These are phyloP conservation scores for Dentipellis fragilis DNA, from an alignment of 768 basidiomycete species.

Conservation along the genomic window DNA sequence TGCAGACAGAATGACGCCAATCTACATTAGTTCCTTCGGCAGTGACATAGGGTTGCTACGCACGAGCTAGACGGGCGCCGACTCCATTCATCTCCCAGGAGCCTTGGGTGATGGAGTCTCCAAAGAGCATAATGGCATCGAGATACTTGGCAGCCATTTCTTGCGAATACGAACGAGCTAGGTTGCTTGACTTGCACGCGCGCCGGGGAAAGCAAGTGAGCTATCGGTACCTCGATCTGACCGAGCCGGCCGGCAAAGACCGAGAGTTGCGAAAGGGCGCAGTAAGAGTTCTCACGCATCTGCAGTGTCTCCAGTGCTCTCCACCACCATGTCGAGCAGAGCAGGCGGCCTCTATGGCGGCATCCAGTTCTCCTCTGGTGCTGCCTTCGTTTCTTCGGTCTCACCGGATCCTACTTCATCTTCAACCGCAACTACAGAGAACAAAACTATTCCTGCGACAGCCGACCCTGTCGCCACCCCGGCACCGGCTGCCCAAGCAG, in stretches of 20 bases:
- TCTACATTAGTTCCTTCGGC: not conserved
- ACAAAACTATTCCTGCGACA: slow-evolving; percentile 14
- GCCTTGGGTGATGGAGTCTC: slow-evolving; percentile 74
- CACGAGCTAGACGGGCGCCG: slow-evolving; percentile 58
- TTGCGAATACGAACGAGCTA: too few relatives aligned
- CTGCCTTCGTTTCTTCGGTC: slow-evolving; percentile 38
- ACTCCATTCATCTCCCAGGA: slow-evolving; percentile 54
- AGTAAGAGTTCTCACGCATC: not conserved
- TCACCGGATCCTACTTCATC: slow-evolving; percentile 24
- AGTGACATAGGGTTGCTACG: slow-evolving; percentile 16
- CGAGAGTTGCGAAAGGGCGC: too few relatives aligned
- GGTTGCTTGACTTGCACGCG: too few relatives aligned
- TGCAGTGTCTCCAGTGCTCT: slow-evolving; percentile 17
- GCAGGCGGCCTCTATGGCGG: slow-evolving; percentile 83
- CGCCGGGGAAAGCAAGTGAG: too few relatives aligned
- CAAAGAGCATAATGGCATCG: slow-evolving; percentile 66
- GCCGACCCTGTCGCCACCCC: slow-evolving; percentile 14
- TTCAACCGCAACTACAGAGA: slow-evolving; percentile 12
- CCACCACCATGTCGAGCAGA: slow-evolving; percentile 56
- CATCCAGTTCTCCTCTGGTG: slow-evolving; percentile 70
- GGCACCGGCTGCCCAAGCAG: slow-evolving; percentile 19
- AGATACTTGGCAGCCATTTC: slow-evolving; percentile 49
- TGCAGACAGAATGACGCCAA: not conserved
- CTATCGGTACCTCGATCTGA: too few relatives aligned
- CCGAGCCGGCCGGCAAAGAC: too few relatives aligned